A percentile compares a stretch with the other conserved stretches of the same genome.
Evolutionary conservation across 495 filamentous ascomycete species (phyloP).

Genomic region (Halenospora varia): DNA sequence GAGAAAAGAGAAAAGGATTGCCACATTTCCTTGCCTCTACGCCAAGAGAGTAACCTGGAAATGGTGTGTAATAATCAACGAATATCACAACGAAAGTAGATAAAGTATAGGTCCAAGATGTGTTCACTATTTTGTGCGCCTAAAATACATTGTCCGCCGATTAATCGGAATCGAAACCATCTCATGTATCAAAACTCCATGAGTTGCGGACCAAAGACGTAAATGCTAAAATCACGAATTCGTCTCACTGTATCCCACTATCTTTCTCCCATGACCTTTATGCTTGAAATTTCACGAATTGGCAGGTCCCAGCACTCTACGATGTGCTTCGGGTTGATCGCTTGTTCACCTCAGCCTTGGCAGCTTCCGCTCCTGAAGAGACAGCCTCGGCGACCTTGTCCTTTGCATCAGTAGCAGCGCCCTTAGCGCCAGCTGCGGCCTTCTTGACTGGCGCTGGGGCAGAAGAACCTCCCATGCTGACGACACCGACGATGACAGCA

Average conservation of each 20-base stretch:
- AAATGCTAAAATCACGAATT: background rate
- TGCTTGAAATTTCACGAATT: background rate
- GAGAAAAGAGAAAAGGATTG: too few relatives aligned
- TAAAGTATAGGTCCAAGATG: background rate
- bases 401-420: constrained; percentile 64
- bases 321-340: constrained; percentile 41
- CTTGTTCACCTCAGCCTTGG: constrained; percentile 55
- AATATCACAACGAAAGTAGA: background rate
- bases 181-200: background rate
- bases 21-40: too few relatives aligned
- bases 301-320: constrained; percentile 6
- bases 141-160: background rate
- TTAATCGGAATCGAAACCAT: background rate
- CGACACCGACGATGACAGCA: constrained; percentile 52
- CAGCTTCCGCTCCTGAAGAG: constrained; percentile 60
- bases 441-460: constrained; percentile 39
- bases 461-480: constrained; percentile 50
- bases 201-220: background rate
- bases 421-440: constrained; percentile 67
- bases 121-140: background rate
- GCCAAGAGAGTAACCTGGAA: too few relatives aligned
- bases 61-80: too few relatives aligned
- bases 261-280: background rate
- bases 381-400: constrained; percentile 73
- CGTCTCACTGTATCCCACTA: background rate